Conservation (phyloP, 192 early-diverging fungal genomes). For the Ambispora gerdemannii region DNA sequence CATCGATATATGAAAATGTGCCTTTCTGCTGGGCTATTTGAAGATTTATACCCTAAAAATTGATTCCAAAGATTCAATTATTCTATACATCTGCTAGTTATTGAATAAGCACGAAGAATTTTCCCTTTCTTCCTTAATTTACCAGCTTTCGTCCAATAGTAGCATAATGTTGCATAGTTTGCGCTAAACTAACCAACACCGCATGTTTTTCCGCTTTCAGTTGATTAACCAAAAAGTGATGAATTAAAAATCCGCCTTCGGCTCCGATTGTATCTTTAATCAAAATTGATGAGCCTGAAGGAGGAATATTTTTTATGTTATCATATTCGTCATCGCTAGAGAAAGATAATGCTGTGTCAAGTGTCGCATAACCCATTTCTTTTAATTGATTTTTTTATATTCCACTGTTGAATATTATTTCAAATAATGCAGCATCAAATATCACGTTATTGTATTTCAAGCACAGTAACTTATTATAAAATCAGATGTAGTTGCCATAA, state of each 20-base stretch:
- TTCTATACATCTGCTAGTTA: no score
- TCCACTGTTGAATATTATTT: no score
- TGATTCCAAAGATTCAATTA: no score
- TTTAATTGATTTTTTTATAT: no score
- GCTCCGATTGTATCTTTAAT: constrained; percentile 55
- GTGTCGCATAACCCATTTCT: neutral
- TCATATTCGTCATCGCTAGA: no score
- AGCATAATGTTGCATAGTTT: constrained; percentile 59
- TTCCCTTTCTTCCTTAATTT: constrained; percentile 20
- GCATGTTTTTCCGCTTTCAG: constrained; percentile 53
- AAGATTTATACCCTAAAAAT: constrained; percentile 52
- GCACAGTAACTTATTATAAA: no score
- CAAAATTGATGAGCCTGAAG: constrained; percentile 44
- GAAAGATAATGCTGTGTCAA: neutral
- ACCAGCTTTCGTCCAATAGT: constrained; percentile 58
- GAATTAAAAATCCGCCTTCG: constrained; percentile 58
- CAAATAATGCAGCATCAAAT: no score
- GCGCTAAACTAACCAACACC: constrained; percentile 53
- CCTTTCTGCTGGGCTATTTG: constrained; percentile 43
- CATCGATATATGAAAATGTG: constrained; percentile 53
- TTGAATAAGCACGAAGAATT: neutral
- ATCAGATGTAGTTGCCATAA: no score
- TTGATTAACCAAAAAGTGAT: constrained; percentile 61
- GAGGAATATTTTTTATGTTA: constrained; percentile 23
- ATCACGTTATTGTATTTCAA: no score